Conservation (phyloP, 2,329 filamentous ascomycete genomes). For the Spiromastix sp. region DNA sequence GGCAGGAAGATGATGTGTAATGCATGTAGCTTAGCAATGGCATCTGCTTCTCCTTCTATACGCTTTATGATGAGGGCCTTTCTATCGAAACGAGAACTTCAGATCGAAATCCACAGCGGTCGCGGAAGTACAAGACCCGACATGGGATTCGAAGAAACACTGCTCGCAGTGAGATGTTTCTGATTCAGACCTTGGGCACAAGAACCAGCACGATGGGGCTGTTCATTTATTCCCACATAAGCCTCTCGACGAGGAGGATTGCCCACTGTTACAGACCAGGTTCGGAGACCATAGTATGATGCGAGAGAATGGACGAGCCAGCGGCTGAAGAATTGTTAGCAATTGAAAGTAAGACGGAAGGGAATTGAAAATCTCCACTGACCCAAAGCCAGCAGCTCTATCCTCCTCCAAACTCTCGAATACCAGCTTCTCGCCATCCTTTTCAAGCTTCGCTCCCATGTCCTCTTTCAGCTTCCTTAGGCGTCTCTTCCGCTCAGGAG, state of each 20-base stretch:
- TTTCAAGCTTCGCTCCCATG: constrained; percentile 21
- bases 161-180: too few species aligned
- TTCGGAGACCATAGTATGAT: constrained; percentile 80
- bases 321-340: constrained; percentile 44
- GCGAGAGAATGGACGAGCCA: constrained; percentile 92
- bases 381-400: constrained; percentile 72
- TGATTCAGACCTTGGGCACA: constrained; percentile 16
- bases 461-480: constrained; percentile 36
- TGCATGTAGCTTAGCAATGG: too few species aligned
- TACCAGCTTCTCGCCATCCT: constrained; percentile 58
- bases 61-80: too few species aligned
- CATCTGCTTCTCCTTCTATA: too few species aligned
- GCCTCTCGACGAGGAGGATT: constrained; percentile 65
- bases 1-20: too few species aligned
- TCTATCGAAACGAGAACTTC: not conserved
- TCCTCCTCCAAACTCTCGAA: constrained; percentile 72
- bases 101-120: not conserved
- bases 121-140: constrained; percentile 23
- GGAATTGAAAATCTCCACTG: constrained; percentile 30
- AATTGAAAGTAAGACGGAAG: constrained; percentile 5
- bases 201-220: not conserved
- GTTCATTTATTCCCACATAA: constrained; percentile 58
- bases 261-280: constrained; percentile 65
- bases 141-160: too few species aligned
- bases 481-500: constrained; percentile 42